Conservation (phyloP, 352 stramenopile species). For the Phytophthora cactorum region DNA sequence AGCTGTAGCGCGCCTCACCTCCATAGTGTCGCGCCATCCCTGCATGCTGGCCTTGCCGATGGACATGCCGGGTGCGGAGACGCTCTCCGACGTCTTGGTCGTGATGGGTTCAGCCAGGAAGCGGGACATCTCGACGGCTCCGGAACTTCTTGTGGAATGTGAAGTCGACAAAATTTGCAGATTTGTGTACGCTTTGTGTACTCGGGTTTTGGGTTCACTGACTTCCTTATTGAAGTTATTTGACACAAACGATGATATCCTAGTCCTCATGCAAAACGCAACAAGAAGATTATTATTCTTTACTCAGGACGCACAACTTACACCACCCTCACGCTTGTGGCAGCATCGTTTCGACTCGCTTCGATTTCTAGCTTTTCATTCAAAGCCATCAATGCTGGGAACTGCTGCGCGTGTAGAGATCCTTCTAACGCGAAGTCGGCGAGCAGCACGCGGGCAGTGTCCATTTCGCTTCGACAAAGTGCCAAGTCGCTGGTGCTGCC, state of each 20-base stretch:
- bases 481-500: constrained; percentile 30
- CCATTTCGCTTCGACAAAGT: constrained; percentile 29
- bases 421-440: constrained; percentile 48
- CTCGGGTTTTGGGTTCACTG: constrained; percentile 2
- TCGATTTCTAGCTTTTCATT: constrained; percentile 26
- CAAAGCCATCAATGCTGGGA: constrained; percentile 33
- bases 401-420: constrained; percentile 56
- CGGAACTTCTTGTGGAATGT: constrained; percentile 7
- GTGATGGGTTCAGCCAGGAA: constrained; percentile 87
- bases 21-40: constrained; percentile 87
- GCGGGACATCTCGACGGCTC: constrained; percentile 62
- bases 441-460: constrained; percentile 30
- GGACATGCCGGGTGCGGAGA: constrained; percentile 49
- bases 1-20: constrained; percentile 45
- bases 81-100: constrained; percentile 64
- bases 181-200: constrained; percentile 17
- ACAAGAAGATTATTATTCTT: too few relatives aligned
- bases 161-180: background rate
- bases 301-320: background rate
- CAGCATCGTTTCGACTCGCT: background rate
- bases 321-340: background rate
- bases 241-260: background rate
- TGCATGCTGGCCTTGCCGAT: constrained; percentile 84
- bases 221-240: constrained; percentile 11
- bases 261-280: too few relatives aligned